A percentile compares a stretch with the other conserved stretches of the same genome.
Conservation (phyloP, 2,329 filamentous ascomycete genomes). For the Claviceps sp. region DNA sequence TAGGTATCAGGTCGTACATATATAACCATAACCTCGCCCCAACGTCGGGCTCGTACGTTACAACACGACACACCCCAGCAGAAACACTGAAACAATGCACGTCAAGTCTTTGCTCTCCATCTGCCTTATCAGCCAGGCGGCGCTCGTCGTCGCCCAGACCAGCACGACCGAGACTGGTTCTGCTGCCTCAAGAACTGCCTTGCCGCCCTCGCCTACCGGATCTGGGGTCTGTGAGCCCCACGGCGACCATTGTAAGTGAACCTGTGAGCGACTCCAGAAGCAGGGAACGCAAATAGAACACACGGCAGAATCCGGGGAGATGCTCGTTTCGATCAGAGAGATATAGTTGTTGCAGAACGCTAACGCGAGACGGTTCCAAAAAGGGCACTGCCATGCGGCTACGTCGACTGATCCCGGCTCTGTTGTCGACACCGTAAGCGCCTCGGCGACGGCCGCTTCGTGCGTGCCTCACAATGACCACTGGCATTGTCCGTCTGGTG, state of each 20-base stretch:
- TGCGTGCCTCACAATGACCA: constrained; percentile 8
- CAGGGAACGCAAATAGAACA: no score
- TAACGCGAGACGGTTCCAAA: background rate
- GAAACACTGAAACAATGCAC: constrained; percentile 4
- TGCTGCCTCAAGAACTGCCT: background rate
- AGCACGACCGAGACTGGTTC: background rate
- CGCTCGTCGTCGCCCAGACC: constrained; percentile 3
- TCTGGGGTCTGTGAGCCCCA: constrained; percentile 9
- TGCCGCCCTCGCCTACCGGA: constrained; percentile 10
- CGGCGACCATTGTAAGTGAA: constrained; percentile 8
- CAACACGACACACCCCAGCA: background rate
- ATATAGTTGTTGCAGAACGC: background rate
- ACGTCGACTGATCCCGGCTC: background rate
- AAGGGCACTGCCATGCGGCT: constrained; percentile 9
- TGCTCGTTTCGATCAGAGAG: no score
- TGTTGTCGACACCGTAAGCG: background rate
- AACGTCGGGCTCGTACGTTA: no score
- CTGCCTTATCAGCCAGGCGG: constrained; percentile 8
- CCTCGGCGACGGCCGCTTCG: background rate
- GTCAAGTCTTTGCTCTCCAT: constrained; percentile 6
- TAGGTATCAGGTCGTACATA: no score
- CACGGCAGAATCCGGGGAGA: no score
- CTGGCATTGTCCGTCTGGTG: constrained; percentile 7
- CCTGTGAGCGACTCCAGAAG: background rate
- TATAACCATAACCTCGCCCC: no score